Conservation (phyloP, 441 rosid genomes). For the Eutrema salsugineum region DNA sequence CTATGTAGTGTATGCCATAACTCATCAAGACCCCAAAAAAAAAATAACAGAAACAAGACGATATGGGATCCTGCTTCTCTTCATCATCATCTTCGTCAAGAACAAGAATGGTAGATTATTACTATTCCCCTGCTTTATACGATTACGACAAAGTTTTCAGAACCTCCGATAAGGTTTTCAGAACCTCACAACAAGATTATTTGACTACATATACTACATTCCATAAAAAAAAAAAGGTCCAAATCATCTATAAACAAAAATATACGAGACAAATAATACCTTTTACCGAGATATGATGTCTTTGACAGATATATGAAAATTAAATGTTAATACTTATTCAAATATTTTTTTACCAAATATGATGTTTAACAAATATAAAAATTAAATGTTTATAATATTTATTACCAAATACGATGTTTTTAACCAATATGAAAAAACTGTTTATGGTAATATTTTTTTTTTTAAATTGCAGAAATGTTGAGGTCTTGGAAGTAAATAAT, state of each 20-base stretch:
- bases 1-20: no score
- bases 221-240: not conserved
- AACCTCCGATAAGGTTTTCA: conserved; percentile 20
- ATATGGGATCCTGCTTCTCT: not conserved
- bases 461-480: no score
- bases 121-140: not conserved
- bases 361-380: no score
- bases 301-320: no score
- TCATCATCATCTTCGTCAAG: not conserved
- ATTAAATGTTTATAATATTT: not conserved
- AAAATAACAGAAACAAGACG: not conserved
- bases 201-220: not conserved
- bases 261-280: not conserved
- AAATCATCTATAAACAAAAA: not conserved
- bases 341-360: no score
- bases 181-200: no score
- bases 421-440: no score
- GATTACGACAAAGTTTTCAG: not conserved
- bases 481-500: no score
- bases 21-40: no score
- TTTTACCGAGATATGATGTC: no score
- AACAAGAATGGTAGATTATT: not conserved
- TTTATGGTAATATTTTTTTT: no score
- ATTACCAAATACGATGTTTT: no score
- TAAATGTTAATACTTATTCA: not conserved